Evolutionary conservation across 1,284 basidiomycete genomes (phyloP).

Genomic region (Flammula alnicola): DNA sequence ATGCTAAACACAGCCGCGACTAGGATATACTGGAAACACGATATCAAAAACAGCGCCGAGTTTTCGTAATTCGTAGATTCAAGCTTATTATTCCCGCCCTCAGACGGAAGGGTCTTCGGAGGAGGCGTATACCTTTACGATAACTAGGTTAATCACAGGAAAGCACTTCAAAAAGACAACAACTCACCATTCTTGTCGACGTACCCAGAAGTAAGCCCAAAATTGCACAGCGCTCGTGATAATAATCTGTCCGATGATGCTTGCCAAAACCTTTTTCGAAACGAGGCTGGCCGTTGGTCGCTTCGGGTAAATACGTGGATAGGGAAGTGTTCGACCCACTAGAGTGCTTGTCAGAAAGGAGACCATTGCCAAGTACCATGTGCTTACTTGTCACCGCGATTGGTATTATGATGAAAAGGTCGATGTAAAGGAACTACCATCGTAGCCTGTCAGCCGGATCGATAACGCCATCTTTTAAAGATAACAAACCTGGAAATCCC

Average conservation of each 20-base stretch:
- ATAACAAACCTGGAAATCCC: constrained; percentile 87
- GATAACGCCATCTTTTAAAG: constrained; percentile 8
- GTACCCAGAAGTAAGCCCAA: constrained; percentile 90
- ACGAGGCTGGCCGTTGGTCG: constrained; percentile 96
- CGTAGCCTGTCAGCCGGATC: constrained; percentile 8
- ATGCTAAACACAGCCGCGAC: constrained; percentile 98
- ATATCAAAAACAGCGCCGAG: constrained; percentile 90
- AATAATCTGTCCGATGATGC: constrained; percentile 91
- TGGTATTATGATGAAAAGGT: constrained; percentile 97
- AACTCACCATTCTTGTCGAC: constrained; percentile 77
- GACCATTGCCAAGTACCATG: constrained; percentile 21
- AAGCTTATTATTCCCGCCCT: constrained; percentile 70
- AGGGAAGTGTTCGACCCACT: constrained; percentile 97
- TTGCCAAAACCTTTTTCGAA: constrained; percentile 93
- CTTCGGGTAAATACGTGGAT: constrained; percentile 85
- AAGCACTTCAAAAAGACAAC: background rate
- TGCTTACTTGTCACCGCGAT: constrained; percentile 90
- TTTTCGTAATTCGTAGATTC: constrained; percentile 96
- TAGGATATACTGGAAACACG: constrained; percentile 98
- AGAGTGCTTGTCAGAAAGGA: constrained; percentile 18
- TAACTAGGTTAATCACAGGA: background rate
- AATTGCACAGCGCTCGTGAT: constrained; percentile 87
- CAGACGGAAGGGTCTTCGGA: constrained; percentile 53
- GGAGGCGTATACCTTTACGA: constrained; percentile 67
- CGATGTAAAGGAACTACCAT: constrained; percentile 91